Percentiles rank a stretch among this genome's conserved stretches.
Conservation (phyloP, 2,329 filamentous ascomycete species). For the Ceratocystis albifundus region DNA sequence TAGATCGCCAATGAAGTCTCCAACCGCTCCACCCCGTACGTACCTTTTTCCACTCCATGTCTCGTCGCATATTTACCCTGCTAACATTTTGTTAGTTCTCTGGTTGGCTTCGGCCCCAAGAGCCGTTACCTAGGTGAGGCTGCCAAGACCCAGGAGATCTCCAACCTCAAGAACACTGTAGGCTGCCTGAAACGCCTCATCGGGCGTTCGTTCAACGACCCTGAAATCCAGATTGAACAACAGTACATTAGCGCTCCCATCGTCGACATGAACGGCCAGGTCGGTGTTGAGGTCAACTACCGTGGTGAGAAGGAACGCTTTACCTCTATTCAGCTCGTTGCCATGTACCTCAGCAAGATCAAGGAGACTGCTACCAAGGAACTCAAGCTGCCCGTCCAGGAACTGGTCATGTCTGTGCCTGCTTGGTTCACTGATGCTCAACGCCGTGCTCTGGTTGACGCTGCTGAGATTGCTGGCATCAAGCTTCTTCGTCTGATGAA, state of each 20-base stretch:
- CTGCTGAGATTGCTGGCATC: conserved; percentile 83
- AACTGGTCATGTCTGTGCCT: conserved; percentile 87
- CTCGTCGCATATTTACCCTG: conserved; percentile 15
- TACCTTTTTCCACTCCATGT: conserved; percentile 28
- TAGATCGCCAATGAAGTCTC: conserved; percentile 99
- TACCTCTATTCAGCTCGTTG: conserved; percentile 82
- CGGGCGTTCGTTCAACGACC: conserved; percentile 75
- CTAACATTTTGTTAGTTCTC: conserved; percentile 45
- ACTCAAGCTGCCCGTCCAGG: conserved; percentile 80
- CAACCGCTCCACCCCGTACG: conserved; percentile 95
- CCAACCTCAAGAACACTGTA: conserved; percentile 99
- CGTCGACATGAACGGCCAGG: conserved; percentile 84
- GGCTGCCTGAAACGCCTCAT: conserved; percentile 82
- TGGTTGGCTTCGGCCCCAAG: conserved; percentile 92
- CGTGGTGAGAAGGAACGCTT: conserved; percentile 91
- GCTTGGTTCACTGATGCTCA: conserved; percentile 96
- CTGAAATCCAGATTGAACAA: conserved; percentile 87
- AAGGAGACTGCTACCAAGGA: conserved; percentile 77
- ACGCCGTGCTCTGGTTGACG: conserved; percentile 78
- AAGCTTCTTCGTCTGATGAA: conserved; percentile 93
- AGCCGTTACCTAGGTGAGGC: conserved; percentile 86
- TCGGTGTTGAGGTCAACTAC: conserved; percentile 88
- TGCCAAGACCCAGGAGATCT: conserved; percentile 97
- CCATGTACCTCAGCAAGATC: conserved; percentile 94
- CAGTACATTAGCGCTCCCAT: conserved; percentile 77